Percentiles rank a stretch among this genome's conserved stretches.
phyloP scores from a whole-genome alignment of 1,284 basidiomycete species.

The Cryptococcus depauperatus region DNA sequence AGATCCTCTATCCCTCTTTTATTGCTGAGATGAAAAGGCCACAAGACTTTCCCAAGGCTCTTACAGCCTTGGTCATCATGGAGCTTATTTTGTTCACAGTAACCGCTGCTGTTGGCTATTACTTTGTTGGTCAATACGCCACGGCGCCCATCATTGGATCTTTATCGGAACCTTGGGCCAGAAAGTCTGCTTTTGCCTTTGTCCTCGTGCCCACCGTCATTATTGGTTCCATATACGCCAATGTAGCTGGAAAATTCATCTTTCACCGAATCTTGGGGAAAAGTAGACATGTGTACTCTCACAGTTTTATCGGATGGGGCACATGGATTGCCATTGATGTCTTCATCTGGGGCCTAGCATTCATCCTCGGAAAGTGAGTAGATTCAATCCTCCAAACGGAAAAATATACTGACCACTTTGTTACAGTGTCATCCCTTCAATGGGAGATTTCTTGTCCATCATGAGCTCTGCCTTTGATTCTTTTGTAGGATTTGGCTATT shows the following conservation, averaged over 20 bases:
- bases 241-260: slow-evolving; percentile 38
- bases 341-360: slow-evolving; percentile 54
- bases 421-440: slow-evolving; percentile 18
- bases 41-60: slow-evolving; percentile 56
- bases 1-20: slow-evolving; percentile 47
- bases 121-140: slow-evolving; percentile 39
- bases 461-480: slow-evolving; percentile 37
- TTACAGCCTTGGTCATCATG: slow-evolving; percentile 47
- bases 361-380: slow-evolving; percentile 52
- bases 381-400: not conserved
- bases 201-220: slow-evolving; percentile 40
- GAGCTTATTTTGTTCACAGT: slow-evolving; percentile 57
- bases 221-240: slow-evolving; percentile 41
- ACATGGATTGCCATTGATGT: slow-evolving; percentile 55
- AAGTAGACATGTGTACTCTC: slow-evolving; percentile 50
- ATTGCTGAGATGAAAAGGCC: slow-evolving; percentile 46
- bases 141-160: slow-evolving; percentile 42
- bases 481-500: slow-evolving; percentile 45
- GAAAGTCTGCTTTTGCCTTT: slow-evolving; percentile 47
- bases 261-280: slow-evolving; percentile 45
- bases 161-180: slow-evolving; percentile 46
- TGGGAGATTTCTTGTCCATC: slow-evolving; percentile 44
- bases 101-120: slow-evolving; percentile 57
- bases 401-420: not conserved
- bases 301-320: slow-evolving; percentile 56